phyloP scores from a whole-genome alignment of 768 basidiomycete genomes.

The Tulasnella sp. region DNA sequence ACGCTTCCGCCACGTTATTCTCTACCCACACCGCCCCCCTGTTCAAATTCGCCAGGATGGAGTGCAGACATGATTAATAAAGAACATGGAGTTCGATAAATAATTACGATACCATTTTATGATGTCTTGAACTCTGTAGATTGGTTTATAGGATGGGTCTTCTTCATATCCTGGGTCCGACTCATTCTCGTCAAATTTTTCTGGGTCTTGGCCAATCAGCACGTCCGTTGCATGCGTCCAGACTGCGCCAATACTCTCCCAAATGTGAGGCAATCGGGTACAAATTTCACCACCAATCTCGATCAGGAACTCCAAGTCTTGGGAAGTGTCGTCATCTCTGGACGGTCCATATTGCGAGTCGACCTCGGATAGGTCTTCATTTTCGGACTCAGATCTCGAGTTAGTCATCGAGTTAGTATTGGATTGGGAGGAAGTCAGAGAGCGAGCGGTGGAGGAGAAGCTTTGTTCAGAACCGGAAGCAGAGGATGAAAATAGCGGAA shows the following conservation, averaged over 20 bases:
- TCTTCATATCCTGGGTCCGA: background rate
- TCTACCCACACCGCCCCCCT: background rate
- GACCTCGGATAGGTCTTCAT: no score
- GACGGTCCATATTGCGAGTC: no score
- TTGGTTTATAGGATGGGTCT: background rate
- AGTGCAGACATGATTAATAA: background rate
- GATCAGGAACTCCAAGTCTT: no score
- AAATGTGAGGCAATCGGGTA: background rate
- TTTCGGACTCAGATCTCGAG: no score
- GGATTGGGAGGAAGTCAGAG: no score
- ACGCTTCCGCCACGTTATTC: background rate
- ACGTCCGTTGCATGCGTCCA: background rate
- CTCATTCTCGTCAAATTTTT: background rate
- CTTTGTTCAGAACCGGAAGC: no score
- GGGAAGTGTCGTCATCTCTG: no score
- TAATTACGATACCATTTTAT: background rate
- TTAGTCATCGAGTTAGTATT: no score
- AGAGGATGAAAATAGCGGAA: no score
- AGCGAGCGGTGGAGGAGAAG: no score
- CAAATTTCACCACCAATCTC: background rate
- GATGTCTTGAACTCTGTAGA: background rate
- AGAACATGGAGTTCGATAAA: background rate
- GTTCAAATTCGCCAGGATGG: background rate
- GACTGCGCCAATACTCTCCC: background rate
- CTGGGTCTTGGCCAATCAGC: background rate